phyloP scores from a whole-genome alignment of 495 filamentous ascomycete genomes.

The Aspergillus mulundensis region DNA sequence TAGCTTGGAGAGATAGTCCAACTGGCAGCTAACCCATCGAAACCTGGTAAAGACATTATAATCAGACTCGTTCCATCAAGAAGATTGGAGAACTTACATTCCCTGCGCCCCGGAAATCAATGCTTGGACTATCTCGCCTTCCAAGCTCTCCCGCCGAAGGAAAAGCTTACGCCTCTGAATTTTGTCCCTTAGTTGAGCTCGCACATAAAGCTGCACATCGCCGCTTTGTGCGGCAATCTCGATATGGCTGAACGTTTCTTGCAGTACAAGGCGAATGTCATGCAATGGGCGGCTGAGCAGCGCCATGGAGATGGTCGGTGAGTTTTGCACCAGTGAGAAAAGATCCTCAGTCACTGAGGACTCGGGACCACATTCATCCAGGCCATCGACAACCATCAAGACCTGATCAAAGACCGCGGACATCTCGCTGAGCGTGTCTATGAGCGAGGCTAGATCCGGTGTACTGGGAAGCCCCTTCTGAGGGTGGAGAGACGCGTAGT shows the following conservation, averaged over 20 bases:
- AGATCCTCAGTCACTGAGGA: not conserved
- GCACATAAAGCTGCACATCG: not conserved
- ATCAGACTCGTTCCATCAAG: no score
- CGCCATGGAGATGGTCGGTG: not conserved
- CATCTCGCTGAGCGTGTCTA: not conserved
- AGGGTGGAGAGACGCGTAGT: not conserved
- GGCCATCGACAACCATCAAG: not conserved
- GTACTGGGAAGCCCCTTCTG: not conserved
- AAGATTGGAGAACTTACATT: not conserved
- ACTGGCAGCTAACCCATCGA: not conserved
- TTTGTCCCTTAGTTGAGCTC: not conserved
- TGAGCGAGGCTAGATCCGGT: not conserved
- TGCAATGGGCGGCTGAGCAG: not conserved
- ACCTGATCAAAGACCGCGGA: not conserved
- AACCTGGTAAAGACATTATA: not conserved
- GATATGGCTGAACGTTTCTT: not conserved
- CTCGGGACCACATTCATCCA: not conserved
- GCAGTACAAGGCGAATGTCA: not conserved
- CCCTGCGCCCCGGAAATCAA: not conserved
- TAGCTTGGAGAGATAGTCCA: not conserved
- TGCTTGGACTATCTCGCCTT: not conserved
- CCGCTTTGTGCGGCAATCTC: not conserved
- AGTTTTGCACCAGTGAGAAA: not conserved
- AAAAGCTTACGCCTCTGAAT: not conserved
- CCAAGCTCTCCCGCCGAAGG: not conserved